phyloP scores from a whole-genome alignment of 768 basidiomycete species.

The Mycena crocata region DNA sequence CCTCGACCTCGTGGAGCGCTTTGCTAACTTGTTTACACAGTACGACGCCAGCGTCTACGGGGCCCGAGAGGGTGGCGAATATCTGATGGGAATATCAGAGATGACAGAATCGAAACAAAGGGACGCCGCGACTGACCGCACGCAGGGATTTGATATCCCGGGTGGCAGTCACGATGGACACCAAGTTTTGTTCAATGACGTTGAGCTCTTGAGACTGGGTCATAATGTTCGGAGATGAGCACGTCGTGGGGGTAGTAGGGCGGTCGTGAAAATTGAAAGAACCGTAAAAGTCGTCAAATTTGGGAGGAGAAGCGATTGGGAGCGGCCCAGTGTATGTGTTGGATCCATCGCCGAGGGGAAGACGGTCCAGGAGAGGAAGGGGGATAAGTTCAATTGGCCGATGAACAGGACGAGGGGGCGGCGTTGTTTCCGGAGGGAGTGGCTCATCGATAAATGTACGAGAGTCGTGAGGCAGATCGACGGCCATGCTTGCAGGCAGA shows the following conservation, averaged over 20 bases:
- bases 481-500: background rate
- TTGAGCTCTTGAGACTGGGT: constrained; percentile 29
- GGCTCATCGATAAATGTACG: constrained; percentile 2
- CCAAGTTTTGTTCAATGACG: constrained; percentile 5
- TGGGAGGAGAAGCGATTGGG: background rate
- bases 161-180: constrained; percentile 18
- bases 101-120: background rate
- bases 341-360: constrained; percentile 18
- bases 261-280: constrained; percentile 4
- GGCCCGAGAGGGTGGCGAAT: constrained; percentile 22
- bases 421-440: constrained; percentile 10
- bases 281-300: constrained; percentile 1
- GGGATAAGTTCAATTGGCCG: constrained; percentile 22
- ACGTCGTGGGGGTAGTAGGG: constrained; percentile 4
- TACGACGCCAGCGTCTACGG: constrained; percentile 13
- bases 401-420: constrained; percentile 26
- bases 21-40: constrained; percentile 23
- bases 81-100: constrained; percentile 17
- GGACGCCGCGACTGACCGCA: constrained; percentile 23
- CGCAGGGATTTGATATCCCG: constrained; percentile 25
- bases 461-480: constrained; percentile 1
- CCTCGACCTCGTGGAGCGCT: constrained; percentile 23
- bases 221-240: constrained; percentile 9
- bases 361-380: constrained; percentile 5
- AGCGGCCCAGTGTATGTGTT: background rate